These are phyloP conservation scores for Boletus bicolor DNA, from an alignment of 768 basidiomycete genomes.

Conservation along the genomic window DNA sequence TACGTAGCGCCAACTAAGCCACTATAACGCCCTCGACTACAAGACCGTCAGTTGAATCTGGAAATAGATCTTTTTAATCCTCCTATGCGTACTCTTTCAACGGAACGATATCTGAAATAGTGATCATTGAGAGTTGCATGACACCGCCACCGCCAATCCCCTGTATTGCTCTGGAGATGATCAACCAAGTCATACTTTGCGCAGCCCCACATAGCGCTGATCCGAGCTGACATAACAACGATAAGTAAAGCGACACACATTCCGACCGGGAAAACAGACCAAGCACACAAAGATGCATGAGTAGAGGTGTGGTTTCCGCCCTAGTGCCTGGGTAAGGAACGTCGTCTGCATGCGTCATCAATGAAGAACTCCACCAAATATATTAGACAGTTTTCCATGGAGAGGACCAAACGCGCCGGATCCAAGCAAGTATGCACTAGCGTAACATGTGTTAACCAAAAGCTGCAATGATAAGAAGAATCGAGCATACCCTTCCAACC, in stretches of 20 bases:
- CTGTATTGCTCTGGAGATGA: constrained; percentile 73
- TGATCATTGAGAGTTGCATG: constrained; percentile 71
- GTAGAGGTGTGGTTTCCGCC: constrained; percentile 69
- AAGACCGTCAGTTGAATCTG: neutral
- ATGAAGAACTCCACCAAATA: constrained; percentile 30
- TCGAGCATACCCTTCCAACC: constrained; percentile 56
- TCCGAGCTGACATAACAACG: constrained; percentile 50
- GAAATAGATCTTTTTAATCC: neutral
- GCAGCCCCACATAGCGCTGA: constrained; percentile 81
- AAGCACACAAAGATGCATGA: constrained; percentile 61
- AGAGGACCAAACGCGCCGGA: constrained; percentile 63
- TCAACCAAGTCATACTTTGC: constrained; percentile 73
- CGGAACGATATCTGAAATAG: constrained; percentile 79
- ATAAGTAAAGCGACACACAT: neutral
- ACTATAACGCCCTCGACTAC: constrained; percentile 73
- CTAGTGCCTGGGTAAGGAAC: constrained; percentile 24
- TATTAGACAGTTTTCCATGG: constrained; percentile 71
- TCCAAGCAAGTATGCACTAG: constrained; percentile 70
- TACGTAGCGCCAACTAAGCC: constrained; percentile 78
- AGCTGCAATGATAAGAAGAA: neutral
- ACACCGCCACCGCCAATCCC: constrained; percentile 82
- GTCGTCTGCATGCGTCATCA: neutral
- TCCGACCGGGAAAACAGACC: constrained; percentile 35
- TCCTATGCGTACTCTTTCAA: constrained; percentile 57
- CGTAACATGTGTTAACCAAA: neutral